Conservation (phyloP, 1,284 basidiomycete genomes). For the Tilletia caries region DNA sequence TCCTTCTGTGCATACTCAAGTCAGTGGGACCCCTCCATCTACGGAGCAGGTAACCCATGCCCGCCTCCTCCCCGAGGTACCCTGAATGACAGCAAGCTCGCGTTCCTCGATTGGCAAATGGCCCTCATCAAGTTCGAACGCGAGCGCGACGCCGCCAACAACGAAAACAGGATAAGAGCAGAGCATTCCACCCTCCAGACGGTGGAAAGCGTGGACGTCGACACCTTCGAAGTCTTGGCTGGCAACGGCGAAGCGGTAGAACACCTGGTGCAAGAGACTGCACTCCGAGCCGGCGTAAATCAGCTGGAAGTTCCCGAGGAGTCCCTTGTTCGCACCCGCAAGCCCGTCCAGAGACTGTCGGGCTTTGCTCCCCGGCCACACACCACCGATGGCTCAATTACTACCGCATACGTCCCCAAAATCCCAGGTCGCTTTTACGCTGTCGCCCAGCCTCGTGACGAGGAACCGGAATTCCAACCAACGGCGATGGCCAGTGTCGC, state of each 20-base stretch:
- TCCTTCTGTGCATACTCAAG: conserved; percentile 9
- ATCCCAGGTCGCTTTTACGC: not conserved
- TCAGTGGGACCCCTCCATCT: conserved; percentile 6
- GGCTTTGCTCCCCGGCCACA: not conserved
- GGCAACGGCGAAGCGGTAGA: not conserved
- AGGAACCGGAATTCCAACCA: not conserved
- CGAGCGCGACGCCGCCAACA: not conserved
- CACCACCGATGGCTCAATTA: not conserved
- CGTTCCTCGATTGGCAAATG: conserved; percentile 10
- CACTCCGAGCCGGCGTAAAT: not conserved
- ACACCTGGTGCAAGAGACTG: not conserved
- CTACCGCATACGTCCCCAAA: conserved; percentile 3
- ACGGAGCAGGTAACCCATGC: not conserved
- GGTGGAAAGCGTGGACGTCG: not conserved
- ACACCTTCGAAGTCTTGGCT: not conserved
- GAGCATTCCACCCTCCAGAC: not conserved
- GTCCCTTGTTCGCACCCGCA: not conserved
- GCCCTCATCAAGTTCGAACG: conserved; percentile 10
- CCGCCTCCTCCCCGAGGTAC: conserved; percentile 5
- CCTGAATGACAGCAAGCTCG: conserved; percentile 13
- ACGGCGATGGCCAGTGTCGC: not conserved
- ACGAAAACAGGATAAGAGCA: not conserved
- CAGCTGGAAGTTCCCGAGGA: not conserved
- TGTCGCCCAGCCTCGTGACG: not conserved
- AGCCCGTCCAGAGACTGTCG: conserved; percentile 6